phyloP scores from a whole-genome alignment of 2,329 filamentous ascomycete species.

The Sphaceloma murrayae region DNA sequence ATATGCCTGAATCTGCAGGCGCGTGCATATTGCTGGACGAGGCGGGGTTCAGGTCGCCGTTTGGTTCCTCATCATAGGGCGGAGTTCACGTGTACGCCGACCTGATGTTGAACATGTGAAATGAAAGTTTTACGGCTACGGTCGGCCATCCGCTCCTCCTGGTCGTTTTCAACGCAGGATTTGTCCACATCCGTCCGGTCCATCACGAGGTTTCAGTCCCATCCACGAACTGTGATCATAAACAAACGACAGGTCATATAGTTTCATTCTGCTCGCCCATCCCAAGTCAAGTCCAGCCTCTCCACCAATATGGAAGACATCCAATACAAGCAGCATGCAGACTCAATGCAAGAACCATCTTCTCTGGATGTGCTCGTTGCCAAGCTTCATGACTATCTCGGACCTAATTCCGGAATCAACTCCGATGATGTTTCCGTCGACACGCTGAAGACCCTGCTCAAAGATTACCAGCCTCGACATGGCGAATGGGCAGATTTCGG shows the following conservation, averaged over 20 bases:
- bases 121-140: conserved; percentile 9
- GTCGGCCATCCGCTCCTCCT: conserved; percentile 5
- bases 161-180: background rate
- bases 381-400: conserved; percentile 64
- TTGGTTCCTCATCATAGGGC: too few species aligned
- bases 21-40: too few species aligned
- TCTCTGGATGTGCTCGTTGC: conserved; percentile 47
- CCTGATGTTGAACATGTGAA: too few species aligned
- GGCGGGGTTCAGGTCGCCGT: too few species aligned
- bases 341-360: conserved; percentile 10
- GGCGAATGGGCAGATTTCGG: conserved; percentile 67
- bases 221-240: conserved; percentile 8
- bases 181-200: conserved; percentile 13
- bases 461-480: conserved; percentile 58
- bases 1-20: too few species aligned
- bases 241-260: background rate
- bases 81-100: too few species aligned
- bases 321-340: background rate
- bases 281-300: background rate
- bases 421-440: conserved; percentile 71
- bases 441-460: conserved; percentile 63
- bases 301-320: conserved; percentile 1
- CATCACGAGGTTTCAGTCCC: conserved; percentile 12
- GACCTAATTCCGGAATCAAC: conserved; percentile 70
- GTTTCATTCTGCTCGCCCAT: too few species aligned